Evolutionary conservation across 2,329 filamentous ascomycete species (phyloP).

Genomic region (Stachybotrys echinatus): DNA sequence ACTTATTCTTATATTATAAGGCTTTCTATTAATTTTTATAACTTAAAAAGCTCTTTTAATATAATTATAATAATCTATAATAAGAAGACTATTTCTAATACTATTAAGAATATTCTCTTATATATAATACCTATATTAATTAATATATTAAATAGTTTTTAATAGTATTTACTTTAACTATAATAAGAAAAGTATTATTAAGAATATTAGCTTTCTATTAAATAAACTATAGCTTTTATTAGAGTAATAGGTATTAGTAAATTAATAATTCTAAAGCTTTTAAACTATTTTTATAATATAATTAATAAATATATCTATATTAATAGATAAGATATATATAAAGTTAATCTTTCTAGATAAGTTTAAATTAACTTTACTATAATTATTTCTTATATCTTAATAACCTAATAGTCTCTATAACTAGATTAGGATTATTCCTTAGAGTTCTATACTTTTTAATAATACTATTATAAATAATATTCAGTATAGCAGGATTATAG

Average conservation of each 20-base stretch:
- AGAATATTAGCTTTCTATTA: constrained; percentile 45
- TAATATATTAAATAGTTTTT: constrained; percentile 53
- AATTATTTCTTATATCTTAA: neutral
- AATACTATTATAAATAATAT: constrained; percentile 56
- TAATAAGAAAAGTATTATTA: constrained; percentile 53
- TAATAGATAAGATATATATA: constrained; percentile 51
- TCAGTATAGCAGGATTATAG: constrained; percentile 49
- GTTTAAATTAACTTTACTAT: neutral
- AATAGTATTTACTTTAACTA: constrained; percentile 53
- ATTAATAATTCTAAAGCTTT: constrained; percentile 52
- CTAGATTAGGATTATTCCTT: constrained; percentile 51
- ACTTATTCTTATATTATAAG: constrained; percentile 56
- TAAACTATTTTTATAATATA: constrained; percentile 55
- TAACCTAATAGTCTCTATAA: constrained; percentile 37
- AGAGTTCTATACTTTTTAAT: constrained; percentile 51
- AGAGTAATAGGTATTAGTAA: constrained; percentile 56
- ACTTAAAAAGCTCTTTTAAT: constrained; percentile 54
- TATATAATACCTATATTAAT: constrained; percentile 54
- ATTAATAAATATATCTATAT: constrained; percentile 46
- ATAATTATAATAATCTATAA: constrained; percentile 52
- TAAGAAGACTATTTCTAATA: constrained; percentile 46
- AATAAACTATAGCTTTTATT: constrained; percentile 54
- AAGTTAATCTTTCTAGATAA: constrained; percentile 45
- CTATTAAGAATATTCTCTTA: constrained; percentile 54
- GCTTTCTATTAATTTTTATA: constrained; percentile 56